phyloP scores from a whole-genome alignment of 495 filamentous ascomycete species.

The Penicillium soppii region DNA sequence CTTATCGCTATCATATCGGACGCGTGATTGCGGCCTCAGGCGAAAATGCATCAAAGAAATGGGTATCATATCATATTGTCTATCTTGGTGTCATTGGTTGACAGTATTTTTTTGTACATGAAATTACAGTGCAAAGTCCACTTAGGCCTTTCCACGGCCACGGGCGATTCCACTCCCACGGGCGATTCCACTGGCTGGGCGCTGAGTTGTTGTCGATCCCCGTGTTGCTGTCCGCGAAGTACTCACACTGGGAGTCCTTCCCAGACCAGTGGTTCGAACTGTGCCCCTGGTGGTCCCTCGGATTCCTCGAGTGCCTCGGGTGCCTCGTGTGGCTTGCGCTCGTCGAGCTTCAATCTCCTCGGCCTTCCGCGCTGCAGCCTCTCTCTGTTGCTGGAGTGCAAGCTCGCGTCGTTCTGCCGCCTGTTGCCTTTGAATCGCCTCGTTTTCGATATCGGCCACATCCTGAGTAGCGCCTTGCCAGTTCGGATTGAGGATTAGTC shows the following conservation, averaged over 20 bases:
- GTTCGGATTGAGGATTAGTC: slow-evolving; percentile 78
- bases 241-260: slow-evolving; percentile 40
- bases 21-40: slow-evolving; percentile 18
- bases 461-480: slow-evolving; percentile 92
- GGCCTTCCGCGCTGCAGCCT: slow-evolving; percentile 64
- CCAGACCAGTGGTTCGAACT: slow-evolving; percentile 48
- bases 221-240: slow-evolving; percentile 32
- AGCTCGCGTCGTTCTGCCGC: slow-evolving; percentile 71
- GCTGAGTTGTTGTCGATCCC: slow-evolving; percentile 40
- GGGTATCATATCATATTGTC: slow-evolving; percentile 22
- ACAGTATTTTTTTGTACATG: slow-evolving; percentile 11
- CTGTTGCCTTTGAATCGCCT: slow-evolving; percentile 65
- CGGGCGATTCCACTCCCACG: slow-evolving; percentile 45
- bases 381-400: slow-evolving; percentile 72
- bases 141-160: slow-evolving; percentile 36
- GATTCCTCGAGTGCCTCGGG: slow-evolving; percentile 45
- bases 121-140: neutral
- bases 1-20: slow-evolving; percentile 28
- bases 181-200: slow-evolving; percentile 50
- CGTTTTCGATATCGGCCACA: slow-evolving; percentile 76
- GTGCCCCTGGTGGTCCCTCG: slow-evolving; percentile 46
- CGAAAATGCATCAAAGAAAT: slow-evolving; percentile 6
- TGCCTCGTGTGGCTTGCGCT: slow-evolving; percentile 43
- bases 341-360: slow-evolving; percentile 70
- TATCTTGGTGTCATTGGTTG: slow-evolving; percentile 18